Conservation (phyloP, 2,329 filamentous ascomycete species). For the Fusarium sp. region DNA sequence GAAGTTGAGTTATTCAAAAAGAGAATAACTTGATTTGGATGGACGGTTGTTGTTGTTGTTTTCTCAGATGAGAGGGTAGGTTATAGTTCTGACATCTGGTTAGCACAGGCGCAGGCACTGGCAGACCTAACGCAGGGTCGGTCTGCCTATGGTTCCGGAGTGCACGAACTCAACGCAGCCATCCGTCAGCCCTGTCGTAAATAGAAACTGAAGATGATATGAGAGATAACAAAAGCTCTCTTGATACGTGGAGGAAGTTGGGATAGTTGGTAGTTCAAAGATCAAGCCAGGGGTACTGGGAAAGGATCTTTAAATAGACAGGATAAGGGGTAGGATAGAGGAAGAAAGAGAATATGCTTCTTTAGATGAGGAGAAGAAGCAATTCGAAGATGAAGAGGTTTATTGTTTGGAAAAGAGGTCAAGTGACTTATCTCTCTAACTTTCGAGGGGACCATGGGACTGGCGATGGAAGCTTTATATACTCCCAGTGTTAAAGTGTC, state of each 20-base stretch:
- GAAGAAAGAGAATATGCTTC: slow-evolving; percentile 26
- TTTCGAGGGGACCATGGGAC: slow-evolving; percentile 27
- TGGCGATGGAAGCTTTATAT: slow-evolving; percentile 49
- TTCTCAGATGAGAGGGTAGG: slow-evolving; percentile 40
- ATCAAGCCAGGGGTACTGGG: slow-evolving; percentile 23
- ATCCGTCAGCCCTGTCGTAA: slow-evolving; percentile 48
- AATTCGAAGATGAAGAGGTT: slow-evolving; percentile 17
- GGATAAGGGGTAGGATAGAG: slow-evolving; percentile 8
- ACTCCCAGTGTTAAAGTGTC: slow-evolving; percentile 40
- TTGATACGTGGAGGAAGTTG: slow-evolving; percentile 41
- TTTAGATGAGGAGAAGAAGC: slow-evolving; percentile 21
- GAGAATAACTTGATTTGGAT: slow-evolving; percentile 20
- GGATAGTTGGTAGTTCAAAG: slow-evolving; percentile 33
- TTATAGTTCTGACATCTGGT: slow-evolving; percentile 43
- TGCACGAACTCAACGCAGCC: slow-evolving; percentile 47
- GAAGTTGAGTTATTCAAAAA: slow-evolving; percentile 15
- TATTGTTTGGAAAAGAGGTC: slow-evolving; percentile 22
- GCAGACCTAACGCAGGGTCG: slow-evolving; percentile 11
- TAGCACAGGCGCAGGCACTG: slow-evolving; percentile 37
- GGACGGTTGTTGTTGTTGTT: slow-evolving; percentile 20
- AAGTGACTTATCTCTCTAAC: slow-evolving; percentile 41
- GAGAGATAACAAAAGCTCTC: slow-evolving; percentile 46
- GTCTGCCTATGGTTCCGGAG: slow-evolving; percentile 18
- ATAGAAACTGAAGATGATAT: slow-evolving; percentile 45
- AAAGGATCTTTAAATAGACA: slow-evolving; percentile 20